phyloP scores from a whole-genome alignment of 2,329 filamentous ascomycete genomes.

The Thelonectria olida region DNA sequence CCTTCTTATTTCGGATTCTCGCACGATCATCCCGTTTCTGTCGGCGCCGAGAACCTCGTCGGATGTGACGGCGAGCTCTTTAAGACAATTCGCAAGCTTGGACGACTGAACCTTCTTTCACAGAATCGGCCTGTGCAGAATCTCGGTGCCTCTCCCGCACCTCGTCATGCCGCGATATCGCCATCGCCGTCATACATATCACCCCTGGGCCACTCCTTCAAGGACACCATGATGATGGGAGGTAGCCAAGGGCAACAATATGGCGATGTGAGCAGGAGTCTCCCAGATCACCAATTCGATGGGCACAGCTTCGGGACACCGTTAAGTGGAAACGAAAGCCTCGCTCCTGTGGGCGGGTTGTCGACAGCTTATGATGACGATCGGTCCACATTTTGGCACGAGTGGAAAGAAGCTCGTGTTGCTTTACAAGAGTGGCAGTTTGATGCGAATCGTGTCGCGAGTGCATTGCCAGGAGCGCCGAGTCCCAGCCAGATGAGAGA shows the following conservation, averaged over 20 bases:
- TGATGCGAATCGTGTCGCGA: conserved; percentile 61
- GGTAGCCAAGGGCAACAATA: conserved; percentile 39
- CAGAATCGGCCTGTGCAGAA: conserved; percentile 69
- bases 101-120: conserved; percentile 84
- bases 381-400: conserved; percentile 78
- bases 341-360: conserved; percentile 52
- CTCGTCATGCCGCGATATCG: conserved; percentile 37
- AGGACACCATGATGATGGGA: conserved; percentile 41
- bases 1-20: conserved; percentile 69
- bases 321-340: conserved; percentile 64
- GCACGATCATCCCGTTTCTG: conserved; percentile 58
- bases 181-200: conserved; percentile 52
- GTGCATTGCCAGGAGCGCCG: conserved; percentile 59
- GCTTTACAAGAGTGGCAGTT: conserved; percentile 86
- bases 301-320: conserved; percentile 71
- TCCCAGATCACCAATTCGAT: conserved; percentile 69
- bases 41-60: conserved; percentile 83
- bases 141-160: conserved; percentile 24
- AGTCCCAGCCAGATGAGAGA: conserved; percentile 74
- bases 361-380: conserved; percentile 65
- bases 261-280: conserved; percentile 42
- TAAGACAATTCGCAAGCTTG: conserved; percentile 84
- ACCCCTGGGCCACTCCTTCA: conserved; percentile 54
- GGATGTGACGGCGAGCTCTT: conserved; percentile 90
- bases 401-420: conserved; percentile 83